Conservation (phyloP, 2,329 filamentous ascomycete species). For the Cladosporium oxysporum region DNA sequence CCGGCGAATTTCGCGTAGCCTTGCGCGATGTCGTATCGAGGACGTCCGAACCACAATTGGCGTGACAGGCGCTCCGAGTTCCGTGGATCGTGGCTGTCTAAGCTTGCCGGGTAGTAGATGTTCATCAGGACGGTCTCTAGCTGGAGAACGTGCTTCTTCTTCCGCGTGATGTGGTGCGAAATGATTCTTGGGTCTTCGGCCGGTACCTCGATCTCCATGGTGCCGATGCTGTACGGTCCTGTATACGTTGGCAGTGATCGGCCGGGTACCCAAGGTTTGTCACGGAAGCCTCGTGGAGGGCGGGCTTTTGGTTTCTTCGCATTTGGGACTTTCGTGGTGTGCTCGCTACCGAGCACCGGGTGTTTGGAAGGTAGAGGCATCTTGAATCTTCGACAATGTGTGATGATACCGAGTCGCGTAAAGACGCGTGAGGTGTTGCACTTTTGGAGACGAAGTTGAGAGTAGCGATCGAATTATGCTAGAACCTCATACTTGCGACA, state of each 20-base stretch:
- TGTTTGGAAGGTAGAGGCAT: constrained; percentile 16
- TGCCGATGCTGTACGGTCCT: constrained; percentile 54
- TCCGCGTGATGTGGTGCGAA: constrained; percentile 50
- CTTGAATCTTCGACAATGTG: neutral
- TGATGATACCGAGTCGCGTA: too few relatives aligned
- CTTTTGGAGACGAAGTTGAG: neutral
- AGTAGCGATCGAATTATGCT: neutral
- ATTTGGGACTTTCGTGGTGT: constrained; percentile 30
- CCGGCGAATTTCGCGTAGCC: constrained; percentile 65
- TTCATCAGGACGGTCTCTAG: constrained; percentile 64
- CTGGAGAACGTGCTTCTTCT: constrained; percentile 51
- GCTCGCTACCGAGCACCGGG: constrained; percentile 16
- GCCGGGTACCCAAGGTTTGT: constrained; percentile 48
- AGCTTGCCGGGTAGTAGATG: constrained; percentile 63
- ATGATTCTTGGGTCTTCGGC: constrained; percentile 50
- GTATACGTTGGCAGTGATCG: constrained; percentile 52
- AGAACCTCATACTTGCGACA: neutral
- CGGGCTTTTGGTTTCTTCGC: constrained; percentile 52
- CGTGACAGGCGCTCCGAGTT: constrained; percentile 48
- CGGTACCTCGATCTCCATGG: constrained; percentile 59
- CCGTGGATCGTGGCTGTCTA: constrained; percentile 38
- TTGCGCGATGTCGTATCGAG: constrained; percentile 56
- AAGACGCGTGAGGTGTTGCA: neutral
- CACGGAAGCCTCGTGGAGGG: constrained; percentile 50
- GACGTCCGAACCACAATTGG: constrained; percentile 64